These are phyloP conservation scores for Metschnikowia baotianmanensis DNA, from an alignment of 805 yeast genomes.

Conservation along the genomic window DNA sequence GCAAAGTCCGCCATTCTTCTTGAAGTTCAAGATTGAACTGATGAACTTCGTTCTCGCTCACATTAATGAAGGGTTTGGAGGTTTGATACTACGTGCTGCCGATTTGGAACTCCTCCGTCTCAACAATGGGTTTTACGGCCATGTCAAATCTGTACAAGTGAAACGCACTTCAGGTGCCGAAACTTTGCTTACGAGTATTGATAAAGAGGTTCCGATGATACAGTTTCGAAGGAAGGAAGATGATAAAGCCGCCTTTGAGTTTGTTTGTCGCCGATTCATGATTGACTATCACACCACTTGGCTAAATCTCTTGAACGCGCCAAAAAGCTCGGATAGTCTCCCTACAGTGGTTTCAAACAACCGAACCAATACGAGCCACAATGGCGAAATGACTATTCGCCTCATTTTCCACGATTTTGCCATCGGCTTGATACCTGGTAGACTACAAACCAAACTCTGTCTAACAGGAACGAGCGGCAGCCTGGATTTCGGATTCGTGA, in stretches of 20 bases:
- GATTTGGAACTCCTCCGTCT: conserved; percentile 21
- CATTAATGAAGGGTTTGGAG: conserved; percentile 28
- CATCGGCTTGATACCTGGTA: conserved; percentile 62
- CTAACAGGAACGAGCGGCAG: conserved; percentile 54
- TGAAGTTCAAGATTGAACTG: conserved; percentile 27
- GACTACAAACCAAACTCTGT: conserved; percentile 52
- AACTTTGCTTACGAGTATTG: no score
- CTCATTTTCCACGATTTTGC: conserved; percentile 50
- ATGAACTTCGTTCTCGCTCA: conserved; percentile 18
- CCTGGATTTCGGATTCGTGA: conserved; percentile 43
- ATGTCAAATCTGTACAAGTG: conserved; percentile 18
- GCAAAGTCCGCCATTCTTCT: conserved; percentile 37
- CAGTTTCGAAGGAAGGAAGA: conserved; percentile 22
- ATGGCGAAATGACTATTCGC: conserved; percentile 25
- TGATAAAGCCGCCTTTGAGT: conserved; percentile 34
- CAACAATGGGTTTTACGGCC: conserved; percentile 24
- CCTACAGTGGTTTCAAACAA: no score
- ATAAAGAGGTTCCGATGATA: conserved; percentile 24
- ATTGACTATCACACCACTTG: conserved; percentile 62
- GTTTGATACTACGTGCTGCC: conserved; percentile 15
- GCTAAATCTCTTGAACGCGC: conserved; percentile 33
- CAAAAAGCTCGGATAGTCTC: no score
- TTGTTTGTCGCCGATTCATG: conserved; percentile 46
- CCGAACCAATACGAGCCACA: no score
- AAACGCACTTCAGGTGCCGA: conserved; percentile 7